phyloP scores from a whole-genome alignment of 1,284 basidiomycete species.

The Boletus smithii region DNA sequence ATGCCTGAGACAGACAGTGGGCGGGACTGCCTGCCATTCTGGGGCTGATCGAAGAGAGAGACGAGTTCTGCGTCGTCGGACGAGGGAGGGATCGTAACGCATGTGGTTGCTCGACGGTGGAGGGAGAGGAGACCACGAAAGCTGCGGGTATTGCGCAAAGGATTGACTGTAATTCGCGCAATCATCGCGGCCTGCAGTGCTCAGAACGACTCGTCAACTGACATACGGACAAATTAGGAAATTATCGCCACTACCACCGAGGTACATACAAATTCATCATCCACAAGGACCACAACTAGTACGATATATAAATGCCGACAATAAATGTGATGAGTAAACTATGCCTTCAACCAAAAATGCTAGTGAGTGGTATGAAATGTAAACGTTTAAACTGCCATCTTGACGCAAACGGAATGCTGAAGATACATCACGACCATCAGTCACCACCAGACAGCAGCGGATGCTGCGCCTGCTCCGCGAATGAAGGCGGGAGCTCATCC shows the following conservation, averaged over 20 bases:
- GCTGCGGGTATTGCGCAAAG: constrained; percentile 40
- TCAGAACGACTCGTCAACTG: not conserved
- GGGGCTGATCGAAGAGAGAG: constrained; percentile 68
- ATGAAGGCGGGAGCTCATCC: constrained; percentile 15
- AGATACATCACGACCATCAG: constrained; percentile 9
- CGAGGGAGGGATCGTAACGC: constrained; percentile 52
- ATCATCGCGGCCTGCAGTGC: constrained; percentile 55
- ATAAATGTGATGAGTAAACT: constrained; percentile 31
- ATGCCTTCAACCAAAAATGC: constrained; percentile 28
- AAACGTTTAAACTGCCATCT: constrained; percentile 17
- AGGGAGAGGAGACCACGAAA: constrained; percentile 38
- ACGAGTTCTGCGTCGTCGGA: constrained; percentile 61
- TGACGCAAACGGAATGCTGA: constrained; percentile 9
- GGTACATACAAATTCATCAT: no score
- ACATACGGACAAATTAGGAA: constrained; percentile 21
- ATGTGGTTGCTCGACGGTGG: constrained; percentile 18
- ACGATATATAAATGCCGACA: constrained; percentile 17
- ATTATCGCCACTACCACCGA: no score
- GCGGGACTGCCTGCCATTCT: constrained; percentile 36
- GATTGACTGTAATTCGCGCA: constrained; percentile 44
- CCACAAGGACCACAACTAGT: no score
- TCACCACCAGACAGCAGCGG: constrained; percentile 7
- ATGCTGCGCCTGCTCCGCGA: constrained; percentile 12
- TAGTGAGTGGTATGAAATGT: constrained; percentile 30
- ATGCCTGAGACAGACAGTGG: constrained; percentile 60